These are phyloP conservation scores for Metarhizium sp. DNA, from an alignment of 2,329 filamentous ascomycete species.

Conservation along the genomic window DNA sequence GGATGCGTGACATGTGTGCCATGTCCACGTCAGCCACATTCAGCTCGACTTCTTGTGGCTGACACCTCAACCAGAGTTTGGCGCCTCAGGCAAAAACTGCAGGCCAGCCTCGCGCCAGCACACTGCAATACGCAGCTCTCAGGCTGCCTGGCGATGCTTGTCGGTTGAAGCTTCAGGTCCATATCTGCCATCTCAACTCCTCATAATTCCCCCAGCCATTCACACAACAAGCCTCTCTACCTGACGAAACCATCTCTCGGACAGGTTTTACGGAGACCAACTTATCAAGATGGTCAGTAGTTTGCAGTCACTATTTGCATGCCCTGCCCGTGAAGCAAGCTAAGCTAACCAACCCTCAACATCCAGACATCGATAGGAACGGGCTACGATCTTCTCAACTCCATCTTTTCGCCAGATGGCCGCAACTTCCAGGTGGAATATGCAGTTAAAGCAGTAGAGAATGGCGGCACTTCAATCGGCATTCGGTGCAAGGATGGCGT, in stretches of 20 bases:
- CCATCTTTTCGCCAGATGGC: constrained; percentile 97
- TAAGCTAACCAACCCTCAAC: constrained; percentile 2
- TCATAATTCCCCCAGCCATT: background rate
- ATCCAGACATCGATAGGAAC: constrained; percentile 99
- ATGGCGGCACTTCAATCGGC: constrained; percentile 89
- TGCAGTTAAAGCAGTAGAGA: constrained; percentile 96
- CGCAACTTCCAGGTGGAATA: constrained; percentile 99
- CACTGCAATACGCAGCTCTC: constrained; percentile 30
- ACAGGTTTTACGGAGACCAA: constrained; percentile 1
- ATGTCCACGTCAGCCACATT: background rate
- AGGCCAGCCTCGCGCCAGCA: constrained; percentile 6
- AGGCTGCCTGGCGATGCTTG: constrained; percentile 28
- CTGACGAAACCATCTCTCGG: background rate
- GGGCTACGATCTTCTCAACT: constrained; percentile 98
- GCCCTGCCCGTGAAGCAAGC: background rate
- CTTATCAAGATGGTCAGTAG: constrained; percentile 11
- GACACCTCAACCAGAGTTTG: constrained; percentile 4
- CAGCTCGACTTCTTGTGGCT: constrained; percentile 10
- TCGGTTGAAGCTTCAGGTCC: constrained; percentile 19
- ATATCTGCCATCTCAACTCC: constrained; percentile 5
- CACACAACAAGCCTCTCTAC: background rate
- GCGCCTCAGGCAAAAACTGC: constrained; percentile 23
- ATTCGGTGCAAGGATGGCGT: constrained; percentile 97
- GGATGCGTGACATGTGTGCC: background rate
- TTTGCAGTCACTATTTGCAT: constrained; percentile 6